These are phyloP conservation scores for Mucor sp. DNA, from an alignment of 371 early-diverging fungal species.

Conservation along the genomic window DNA sequence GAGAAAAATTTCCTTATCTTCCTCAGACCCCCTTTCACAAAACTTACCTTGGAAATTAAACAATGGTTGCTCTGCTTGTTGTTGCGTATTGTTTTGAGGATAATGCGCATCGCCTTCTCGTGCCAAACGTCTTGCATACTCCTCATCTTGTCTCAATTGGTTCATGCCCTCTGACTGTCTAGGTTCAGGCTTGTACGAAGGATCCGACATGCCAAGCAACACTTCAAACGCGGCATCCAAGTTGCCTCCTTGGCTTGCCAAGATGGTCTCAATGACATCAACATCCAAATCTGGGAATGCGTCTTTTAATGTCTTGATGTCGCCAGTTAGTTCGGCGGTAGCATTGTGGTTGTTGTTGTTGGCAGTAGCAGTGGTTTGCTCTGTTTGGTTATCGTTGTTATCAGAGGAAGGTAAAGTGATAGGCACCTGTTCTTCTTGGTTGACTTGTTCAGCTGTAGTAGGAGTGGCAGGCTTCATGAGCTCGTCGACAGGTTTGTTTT, in stretches of 20 bases:
- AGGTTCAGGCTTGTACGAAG: slow-evolving; percentile 34
- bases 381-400: too few relatives aligned
- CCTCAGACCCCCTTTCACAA: not conserved
- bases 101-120: slow-evolving; percentile 26
- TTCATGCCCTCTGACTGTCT: slow-evolving; percentile 7
- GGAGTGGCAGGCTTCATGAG: not conserved
- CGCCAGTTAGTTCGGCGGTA: slow-evolving; percentile 7
- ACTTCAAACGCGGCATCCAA: slow-evolving; percentile 39
- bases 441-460: not conserved
- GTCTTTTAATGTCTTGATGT: slow-evolving; percentile 30
- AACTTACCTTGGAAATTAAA: slow-evolving; percentile 35
- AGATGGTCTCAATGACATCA: slow-evolving; percentile 40
- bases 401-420: not conserved
- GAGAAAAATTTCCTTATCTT: not conserved
- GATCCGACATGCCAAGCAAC: slow-evolving; percentile 39
- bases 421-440: not conserved
- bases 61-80: slow-evolving; percentile 14
- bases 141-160: slow-evolving; percentile 38
- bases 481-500: not conserved
- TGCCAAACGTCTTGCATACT: slow-evolving; percentile 34
- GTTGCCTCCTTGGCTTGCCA: slow-evolving; percentile 28
- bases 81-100: slow-evolving; percentile 1
- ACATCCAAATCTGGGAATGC: slow-evolving; percentile 40
- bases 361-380: not conserved
- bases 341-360: not conserved